Evolutionary conservation across 1,284 basidiomycete genomes (phyloP).

Genomic region (Abortiporus biennis): DNA sequence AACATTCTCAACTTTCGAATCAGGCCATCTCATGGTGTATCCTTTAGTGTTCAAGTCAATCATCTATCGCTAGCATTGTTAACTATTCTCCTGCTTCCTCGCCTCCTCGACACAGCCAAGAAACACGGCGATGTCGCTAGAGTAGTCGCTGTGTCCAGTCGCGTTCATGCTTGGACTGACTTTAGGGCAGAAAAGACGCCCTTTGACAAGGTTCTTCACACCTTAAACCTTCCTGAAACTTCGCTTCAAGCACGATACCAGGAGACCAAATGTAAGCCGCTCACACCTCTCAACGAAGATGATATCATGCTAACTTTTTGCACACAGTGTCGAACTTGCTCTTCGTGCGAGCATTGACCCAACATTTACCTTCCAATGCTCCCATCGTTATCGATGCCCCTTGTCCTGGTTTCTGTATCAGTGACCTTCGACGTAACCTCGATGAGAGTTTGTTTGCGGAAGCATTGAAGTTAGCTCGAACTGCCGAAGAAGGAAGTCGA

Average conservation of each 20-base stretch:
- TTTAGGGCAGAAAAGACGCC: not conserved
- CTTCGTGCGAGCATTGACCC: slow-evolving; percentile 33
- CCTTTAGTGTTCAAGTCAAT: slow-evolving; percentile 25
- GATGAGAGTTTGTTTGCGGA: too few relatives aligned
- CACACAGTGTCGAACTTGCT: slow-evolving; percentile 38
- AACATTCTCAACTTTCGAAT: not conserved
- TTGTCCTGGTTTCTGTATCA: slow-evolving; percentile 43
- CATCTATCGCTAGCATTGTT: slow-evolving; percentile 23
- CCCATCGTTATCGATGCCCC: slow-evolving; percentile 32
- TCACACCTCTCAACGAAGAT: not conserved
- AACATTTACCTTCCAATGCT: slow-evolving; percentile 21
- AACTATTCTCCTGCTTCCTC: slow-evolving; percentile 23
- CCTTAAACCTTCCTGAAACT: slow-evolving; percentile 20
- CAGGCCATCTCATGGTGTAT: not conserved
- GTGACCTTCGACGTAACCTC: slow-evolving; percentile 33
- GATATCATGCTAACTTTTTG: slow-evolving; percentile 21
- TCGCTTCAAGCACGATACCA: slow-evolving; percentile 23
- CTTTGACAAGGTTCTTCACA: slow-evolving; percentile 25
- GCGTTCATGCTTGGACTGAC: slow-evolving; percentile 15
- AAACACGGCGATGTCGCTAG: slow-evolving; percentile 12
- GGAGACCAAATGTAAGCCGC: slow-evolving; percentile 30
- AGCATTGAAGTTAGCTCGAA: slow-evolving; percentile 12
- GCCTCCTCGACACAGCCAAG: slow-evolving; percentile 15
- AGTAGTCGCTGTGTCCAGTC: slow-evolving; percentile 23
- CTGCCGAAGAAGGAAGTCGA: slow-evolving; percentile 36